These are phyloP conservation scores for Tylopilus subfusipes DNA, from an alignment of 768 basidiomycete genomes.

Conservation along the genomic window DNA sequence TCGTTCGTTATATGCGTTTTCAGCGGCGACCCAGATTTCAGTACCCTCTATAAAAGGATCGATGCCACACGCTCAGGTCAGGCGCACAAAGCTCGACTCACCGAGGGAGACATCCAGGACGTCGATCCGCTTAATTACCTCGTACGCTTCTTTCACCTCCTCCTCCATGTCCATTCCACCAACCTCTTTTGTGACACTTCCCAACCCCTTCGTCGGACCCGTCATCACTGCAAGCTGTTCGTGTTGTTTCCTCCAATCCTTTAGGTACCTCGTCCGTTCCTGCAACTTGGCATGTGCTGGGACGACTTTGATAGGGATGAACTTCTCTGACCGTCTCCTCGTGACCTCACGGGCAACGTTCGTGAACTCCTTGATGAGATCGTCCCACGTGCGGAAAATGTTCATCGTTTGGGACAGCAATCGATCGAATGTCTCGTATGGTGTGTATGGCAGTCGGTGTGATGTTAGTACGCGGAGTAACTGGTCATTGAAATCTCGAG, in stretches of 20 bases:
- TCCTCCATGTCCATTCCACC: slow-evolving; percentile 98
- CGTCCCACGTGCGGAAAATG: slow-evolving; percentile 88
- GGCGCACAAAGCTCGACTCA: slow-evolving; percentile 35
- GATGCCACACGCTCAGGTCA: background rate
- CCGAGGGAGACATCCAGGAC: slow-evolving; percentile 92
- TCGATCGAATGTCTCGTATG: slow-evolving; percentile 92
- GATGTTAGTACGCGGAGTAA: slow-evolving; percentile 87
- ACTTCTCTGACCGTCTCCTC: slow-evolving; percentile 82
- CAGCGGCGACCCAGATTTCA: slow-evolving; percentile 96
- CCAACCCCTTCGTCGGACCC: slow-evolving; percentile 84
- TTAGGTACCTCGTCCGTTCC: slow-evolving; percentile 80
- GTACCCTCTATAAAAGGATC: slow-evolving; percentile 70
- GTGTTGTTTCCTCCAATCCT: slow-evolving; percentile 95
- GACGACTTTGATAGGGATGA: slow-evolving; percentile 94
- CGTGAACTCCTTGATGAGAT: slow-evolving; percentile 86
- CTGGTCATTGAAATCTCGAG: slow-evolving; percentile 95
- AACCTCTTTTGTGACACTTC: slow-evolving; percentile 67
- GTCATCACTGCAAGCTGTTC: slow-evolving; percentile 98
- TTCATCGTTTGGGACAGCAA: slow-evolving; percentile 69
- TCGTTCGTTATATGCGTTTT: slow-evolving; percentile 96
- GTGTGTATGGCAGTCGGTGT: slow-evolving; percentile 88
- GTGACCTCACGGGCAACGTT: slow-evolving; percentile 92
- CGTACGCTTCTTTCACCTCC: slow-evolving; percentile 94
- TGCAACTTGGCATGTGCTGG: slow-evolving; percentile 90
- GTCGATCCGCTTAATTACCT: slow-evolving; percentile 95